Evolutionary conservation across 805 yeast genomes (phyloP).

Genomic region (Grigorovia transvaalensis): DNA sequence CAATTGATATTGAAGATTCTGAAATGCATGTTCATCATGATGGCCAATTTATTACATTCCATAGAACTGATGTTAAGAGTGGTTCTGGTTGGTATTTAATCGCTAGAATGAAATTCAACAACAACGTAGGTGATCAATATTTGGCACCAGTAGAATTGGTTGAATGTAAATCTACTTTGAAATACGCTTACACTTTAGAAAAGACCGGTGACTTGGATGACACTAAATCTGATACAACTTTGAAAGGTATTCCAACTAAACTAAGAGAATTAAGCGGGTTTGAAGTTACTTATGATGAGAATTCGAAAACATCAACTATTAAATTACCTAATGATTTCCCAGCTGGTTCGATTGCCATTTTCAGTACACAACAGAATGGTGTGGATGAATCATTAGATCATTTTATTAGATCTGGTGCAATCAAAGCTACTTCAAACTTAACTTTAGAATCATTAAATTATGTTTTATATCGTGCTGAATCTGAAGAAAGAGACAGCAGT

Average conservation of each 20-base stretch:
- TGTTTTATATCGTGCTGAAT: conserved; percentile 64
- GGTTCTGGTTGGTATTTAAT: conserved; percentile 85
- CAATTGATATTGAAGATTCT: conserved; percentile 42
- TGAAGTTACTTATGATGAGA: conserved; percentile 34
- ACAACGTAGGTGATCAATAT: conserved; percentile 37
- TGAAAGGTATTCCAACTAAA: conserved; percentile 60
- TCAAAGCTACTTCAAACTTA: conserved; percentile 56
- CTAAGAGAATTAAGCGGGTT: conserved; percentile 46
- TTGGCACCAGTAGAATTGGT: conserved; percentile 48
- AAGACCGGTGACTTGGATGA: conserved; percentile 41
- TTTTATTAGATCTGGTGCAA: conserved; percentile 63
- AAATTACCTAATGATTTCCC: conserved; percentile 56
- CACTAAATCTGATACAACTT: conserved; percentile 24
- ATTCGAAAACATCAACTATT: conserved; percentile 40
- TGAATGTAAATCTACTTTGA: conserved; percentile 49
- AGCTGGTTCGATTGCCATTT: conserved; percentile 83
- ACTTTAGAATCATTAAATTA: conserved; percentile 63
- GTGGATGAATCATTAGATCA: conserved; percentile 58
- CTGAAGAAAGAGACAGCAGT: conserved; percentile 79
- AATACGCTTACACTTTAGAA: conserved; percentile 48
- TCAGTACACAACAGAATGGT: conserved; percentile 56
- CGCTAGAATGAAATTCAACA: conserved; percentile 70
- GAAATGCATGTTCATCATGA: conserved; percentile 94
- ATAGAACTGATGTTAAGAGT: conserved; percentile 68
- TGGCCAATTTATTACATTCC: conserved; percentile 84